Conservation (phyloP, 768 basidiomycete species). For the Saitozyma podzolica region DNA sequence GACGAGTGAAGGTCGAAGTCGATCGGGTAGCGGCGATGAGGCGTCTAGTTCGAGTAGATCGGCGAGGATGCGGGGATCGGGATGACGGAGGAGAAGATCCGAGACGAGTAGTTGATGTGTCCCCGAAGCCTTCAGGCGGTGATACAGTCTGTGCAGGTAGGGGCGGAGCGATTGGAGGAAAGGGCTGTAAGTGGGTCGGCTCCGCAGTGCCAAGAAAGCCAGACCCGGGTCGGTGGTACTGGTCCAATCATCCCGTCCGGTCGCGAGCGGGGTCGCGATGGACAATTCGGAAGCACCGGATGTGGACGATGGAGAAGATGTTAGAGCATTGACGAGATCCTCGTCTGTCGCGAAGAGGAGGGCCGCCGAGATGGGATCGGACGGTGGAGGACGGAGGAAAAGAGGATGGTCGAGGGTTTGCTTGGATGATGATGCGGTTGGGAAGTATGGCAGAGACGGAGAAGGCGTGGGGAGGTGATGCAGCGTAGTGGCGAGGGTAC, state of each 20-base stretch:
- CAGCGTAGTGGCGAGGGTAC: constrained; percentile 12
- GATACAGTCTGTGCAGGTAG: constrained; percentile 6
- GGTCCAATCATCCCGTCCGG: constrained; percentile 10
- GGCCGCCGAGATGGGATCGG: constrained; percentile 14
- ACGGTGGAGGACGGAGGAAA: constrained; percentile 2
- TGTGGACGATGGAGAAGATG: neutral
- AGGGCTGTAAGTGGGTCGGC: constrained; percentile 16
- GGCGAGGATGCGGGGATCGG: constrained; percentile 19
- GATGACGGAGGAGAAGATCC: constrained; percentile 25
- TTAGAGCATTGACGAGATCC: constrained; percentile 19
- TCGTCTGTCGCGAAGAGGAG: constrained; percentile 25
- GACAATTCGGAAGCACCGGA: neutral
- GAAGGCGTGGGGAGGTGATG: constrained; percentile 6
- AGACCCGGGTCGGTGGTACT: constrained; percentile 15
- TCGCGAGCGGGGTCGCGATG: too few relatives aligned
- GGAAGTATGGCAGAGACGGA: constrained; percentile 5
- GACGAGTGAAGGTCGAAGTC: constrained; percentile 10
- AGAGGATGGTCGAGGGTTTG: constrained; percentile 16
- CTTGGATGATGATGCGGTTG: constrained; percentile 20
- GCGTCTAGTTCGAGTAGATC: constrained; percentile 17
- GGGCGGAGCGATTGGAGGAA: constrained; percentile 17
- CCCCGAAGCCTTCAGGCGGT: neutral
- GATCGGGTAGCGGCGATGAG: neutral
- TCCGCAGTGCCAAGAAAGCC: constrained; percentile 25
- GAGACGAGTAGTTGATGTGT: constrained; percentile 22